Evolutionary conservation across 108 stramenopile species (phyloP).

Genomic region (Mediolabrus comicus): DNA sequence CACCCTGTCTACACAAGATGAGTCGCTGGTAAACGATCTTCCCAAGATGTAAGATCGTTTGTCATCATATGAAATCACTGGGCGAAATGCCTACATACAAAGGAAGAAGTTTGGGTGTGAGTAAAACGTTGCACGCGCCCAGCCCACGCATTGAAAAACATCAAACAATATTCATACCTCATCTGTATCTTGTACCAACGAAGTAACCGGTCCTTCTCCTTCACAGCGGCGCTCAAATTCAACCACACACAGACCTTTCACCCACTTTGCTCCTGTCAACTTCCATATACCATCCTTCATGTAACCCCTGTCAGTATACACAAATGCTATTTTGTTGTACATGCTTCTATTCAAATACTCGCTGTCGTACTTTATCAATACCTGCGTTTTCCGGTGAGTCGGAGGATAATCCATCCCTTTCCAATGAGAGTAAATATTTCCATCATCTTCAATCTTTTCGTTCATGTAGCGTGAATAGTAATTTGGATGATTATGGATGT

Average conservation of each 20-base stretch:
- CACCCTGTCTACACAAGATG: conserved; percentile 79
- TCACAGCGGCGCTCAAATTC: conserved; percentile 73
- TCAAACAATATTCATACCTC: no score
- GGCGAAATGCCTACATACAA: no score
- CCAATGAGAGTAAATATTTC: conserved; percentile 62
- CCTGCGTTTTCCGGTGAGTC: conserved; percentile 51
- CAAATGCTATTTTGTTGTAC: conserved; percentile 27
- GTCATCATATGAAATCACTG: conserved; percentile 57
- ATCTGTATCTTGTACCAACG: conserved; percentile 74
- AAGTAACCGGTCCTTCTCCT: conserved; percentile 31
- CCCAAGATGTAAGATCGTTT: conserved; percentile 21
- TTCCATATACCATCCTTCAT: conserved; percentile 68
- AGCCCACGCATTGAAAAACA: no score
- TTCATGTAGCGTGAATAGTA: conserved; percentile 78
- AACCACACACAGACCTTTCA: conserved; percentile 67
- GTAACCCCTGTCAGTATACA: conserved; percentile 80
- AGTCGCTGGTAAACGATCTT: conserved; percentile 55
- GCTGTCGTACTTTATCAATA: conserved; percentile 18
- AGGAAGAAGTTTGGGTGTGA: no score
- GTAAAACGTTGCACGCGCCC: no score
- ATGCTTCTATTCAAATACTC: conserved; percentile 15
- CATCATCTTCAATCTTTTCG: conserved; percentile 59
- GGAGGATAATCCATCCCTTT: conserved; percentile 67
- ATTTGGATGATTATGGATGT: conserved; percentile 73
- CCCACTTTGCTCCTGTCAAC: conserved; percentile 61